A percentile compares a stretch with the other conserved stretches of the same genome.
phyloP scores from a whole-genome alignment of 208 protist genomes.

The Trichomonas gallinae region DNA sequence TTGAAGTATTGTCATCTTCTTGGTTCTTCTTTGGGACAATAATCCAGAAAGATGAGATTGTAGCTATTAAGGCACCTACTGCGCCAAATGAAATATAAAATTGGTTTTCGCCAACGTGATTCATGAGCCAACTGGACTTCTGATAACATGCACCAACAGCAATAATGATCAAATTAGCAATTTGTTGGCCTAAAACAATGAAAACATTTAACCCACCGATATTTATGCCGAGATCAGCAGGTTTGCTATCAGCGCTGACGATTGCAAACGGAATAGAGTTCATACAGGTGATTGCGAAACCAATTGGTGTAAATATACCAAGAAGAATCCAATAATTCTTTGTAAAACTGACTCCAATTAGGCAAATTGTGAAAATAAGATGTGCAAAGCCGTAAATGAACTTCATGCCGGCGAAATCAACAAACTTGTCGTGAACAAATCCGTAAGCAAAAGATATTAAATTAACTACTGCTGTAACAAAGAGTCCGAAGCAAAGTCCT shows the following conservation, averaged over 20 bases:
- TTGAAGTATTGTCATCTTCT: too few relatives aligned
- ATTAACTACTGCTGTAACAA: not conserved
- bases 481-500: not conserved
- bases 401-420: not conserved
- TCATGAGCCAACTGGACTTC: too few relatives aligned
- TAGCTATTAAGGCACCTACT: not conserved
- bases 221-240: not conserved
- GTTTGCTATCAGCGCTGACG: not conserved
- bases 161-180: not conserved
- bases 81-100: not conserved
- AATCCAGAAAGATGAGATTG: not conserved
- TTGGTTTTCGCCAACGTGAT: not conserved
- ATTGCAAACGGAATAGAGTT: slow-evolving; percentile 11
- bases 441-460: not conserved
- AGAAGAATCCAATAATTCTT: not conserved
- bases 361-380: not conserved
- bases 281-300: not conserved
- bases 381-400: not conserved
- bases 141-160: not conserved
- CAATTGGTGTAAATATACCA: not conserved
- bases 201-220: not conserved
- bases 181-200: not conserved
- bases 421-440: not conserved
- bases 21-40: not conserved
- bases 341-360: not conserved